Base-by-base conservation (phyloP, 1,284 basidiomycete species). In the Sanguinoderma infundibulare region DNA sequence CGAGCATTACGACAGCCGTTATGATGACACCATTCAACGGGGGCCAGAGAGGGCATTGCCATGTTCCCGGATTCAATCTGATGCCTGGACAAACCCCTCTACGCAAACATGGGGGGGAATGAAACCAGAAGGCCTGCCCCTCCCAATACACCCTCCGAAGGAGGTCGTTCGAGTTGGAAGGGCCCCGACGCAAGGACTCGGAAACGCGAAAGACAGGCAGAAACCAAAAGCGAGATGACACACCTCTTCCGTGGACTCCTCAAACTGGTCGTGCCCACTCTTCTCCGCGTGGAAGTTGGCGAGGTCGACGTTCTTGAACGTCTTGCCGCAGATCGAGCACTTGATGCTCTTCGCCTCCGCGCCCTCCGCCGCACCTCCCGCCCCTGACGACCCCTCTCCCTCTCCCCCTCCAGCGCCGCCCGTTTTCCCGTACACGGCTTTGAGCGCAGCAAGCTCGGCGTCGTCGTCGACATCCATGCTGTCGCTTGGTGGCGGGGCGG, bases 251-350 rank as follows among this genome's bases (percentile, higher is more conserved):
- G 90, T 93, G 5, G 93, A 96, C 75, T 99, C 96, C 73, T 97
- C 95, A 68, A 98, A 98, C 67, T 95, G 87, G 73, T 94, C 90
- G 73, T 98, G 96, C 0, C 96, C 96, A 65, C 90, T 93, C 79
- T 96, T 96, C 76, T 98, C 95, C 2, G 96, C 96, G 72, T 98
- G 96, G 77, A 90, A 98, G 69, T 92, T 92, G 20, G 96, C 96
- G 12, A 97, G 81, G 1, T 92, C 94, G 6, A 92, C 89, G 65
- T 94, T 95, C 72, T 87, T 89, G 82, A 97, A 96, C 34, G 87
- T 81, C 79, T 97, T 98, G 61, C 89, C 87, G 74, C 95, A 97
- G 69, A 90, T 72, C 0, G 86, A 80, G 73, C 92, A 95, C 75
- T 87, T 91, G 76, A 94, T 91, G 69, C 90, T 92, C 90, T 89